These are phyloP conservation scores for Stylosanthes scabra DNA, from an alignment of 331 rosid genomes.

Conservation along the genomic window DNA sequence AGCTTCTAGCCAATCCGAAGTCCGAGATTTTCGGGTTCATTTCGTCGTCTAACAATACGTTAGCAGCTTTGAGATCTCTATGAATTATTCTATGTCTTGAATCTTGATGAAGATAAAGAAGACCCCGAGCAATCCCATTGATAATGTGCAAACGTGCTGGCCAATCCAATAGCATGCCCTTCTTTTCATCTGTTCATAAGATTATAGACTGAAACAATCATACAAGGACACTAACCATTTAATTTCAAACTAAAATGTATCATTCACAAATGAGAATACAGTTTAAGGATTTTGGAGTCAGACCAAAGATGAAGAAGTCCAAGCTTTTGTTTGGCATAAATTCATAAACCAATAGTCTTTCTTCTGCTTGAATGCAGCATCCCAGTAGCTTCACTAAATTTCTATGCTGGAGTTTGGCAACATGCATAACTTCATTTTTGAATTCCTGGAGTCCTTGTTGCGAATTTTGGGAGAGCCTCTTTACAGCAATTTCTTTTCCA, in stretches of 20 bases:
- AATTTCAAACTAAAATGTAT: too few relatives aligned
- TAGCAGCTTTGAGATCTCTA: constrained; percentile 43
- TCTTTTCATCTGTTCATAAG: constrained; percentile 16
- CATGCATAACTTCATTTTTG: background rate
- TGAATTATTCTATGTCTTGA: constrained; percentile 45
- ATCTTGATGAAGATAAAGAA: constrained; percentile 44
- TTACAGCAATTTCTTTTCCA: too few relatives aligned
- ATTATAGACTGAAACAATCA: too few relatives aligned
- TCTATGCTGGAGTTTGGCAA: background rate
- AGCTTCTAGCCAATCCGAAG: constrained; percentile 45
- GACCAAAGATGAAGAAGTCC: background rate
- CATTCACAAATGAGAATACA: too few relatives aligned
- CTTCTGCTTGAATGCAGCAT: background rate
- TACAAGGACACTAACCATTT: too few relatives aligned
- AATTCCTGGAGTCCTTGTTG: background rate
- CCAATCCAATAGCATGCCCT: constrained; percentile 21
- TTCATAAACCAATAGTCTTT: background rate
- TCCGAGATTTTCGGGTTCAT: constrained; percentile 39
- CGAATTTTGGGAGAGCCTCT: too few relatives aligned
- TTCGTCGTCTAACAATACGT: constrained; percentile 34
- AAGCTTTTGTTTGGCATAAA: background rate
- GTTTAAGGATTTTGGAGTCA: too few relatives aligned
- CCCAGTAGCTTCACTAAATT: background rate
- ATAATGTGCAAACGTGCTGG: constrained; percentile 25
- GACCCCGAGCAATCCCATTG: constrained; percentile 34